These are phyloP conservation scores for Pseudogymnoascus sp. DNA, from an alignment of 2,329 filamentous ascomycete genomes.

Conservation along the genomic window DNA sequence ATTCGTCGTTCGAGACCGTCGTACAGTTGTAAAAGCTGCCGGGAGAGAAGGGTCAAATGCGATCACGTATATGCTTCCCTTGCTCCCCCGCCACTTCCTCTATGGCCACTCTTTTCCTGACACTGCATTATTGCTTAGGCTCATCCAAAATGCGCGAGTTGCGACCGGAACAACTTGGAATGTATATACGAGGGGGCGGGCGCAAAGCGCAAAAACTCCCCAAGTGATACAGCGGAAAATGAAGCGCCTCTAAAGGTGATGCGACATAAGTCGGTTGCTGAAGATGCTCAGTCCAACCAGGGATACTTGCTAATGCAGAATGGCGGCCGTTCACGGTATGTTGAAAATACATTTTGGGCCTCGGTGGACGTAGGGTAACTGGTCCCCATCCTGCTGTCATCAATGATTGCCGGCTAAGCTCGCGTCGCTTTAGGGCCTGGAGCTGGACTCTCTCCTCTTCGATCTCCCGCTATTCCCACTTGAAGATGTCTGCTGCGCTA, in stretches of 20 bases:
- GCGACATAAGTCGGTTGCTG: not conserved
- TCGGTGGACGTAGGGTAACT: constrained; percentile 61
- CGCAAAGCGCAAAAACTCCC: not conserved
- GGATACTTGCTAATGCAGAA: constrained; percentile 10
- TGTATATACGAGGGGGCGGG: not conserved
- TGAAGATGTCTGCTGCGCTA: not conserved
- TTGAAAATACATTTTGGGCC: constrained; percentile 67
- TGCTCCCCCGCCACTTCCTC: not conserved
- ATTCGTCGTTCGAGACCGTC: not conserved
- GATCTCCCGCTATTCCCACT: constrained; percentile 3
- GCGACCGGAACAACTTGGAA: not conserved
- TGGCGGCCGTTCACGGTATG: constrained; percentile 56
- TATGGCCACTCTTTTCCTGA: not conserved
- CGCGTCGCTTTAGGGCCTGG: not conserved
- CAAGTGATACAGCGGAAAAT: not conserved
- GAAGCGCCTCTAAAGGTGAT: not conserved
- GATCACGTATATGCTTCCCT: not conserved
- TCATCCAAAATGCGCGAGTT: not conserved
- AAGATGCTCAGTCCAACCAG: not conserved
- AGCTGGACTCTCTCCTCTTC: constrained; percentile 7
- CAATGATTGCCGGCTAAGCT: not conserved
- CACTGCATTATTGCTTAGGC: not conserved
- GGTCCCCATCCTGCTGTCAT: not conserved
- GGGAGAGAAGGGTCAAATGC: not conserved
- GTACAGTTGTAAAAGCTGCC: not conserved